Base-by-base conservation (phyloP, 495 filamentous ascomycete genomes). In the Emericellopsis terricola region DNA sequence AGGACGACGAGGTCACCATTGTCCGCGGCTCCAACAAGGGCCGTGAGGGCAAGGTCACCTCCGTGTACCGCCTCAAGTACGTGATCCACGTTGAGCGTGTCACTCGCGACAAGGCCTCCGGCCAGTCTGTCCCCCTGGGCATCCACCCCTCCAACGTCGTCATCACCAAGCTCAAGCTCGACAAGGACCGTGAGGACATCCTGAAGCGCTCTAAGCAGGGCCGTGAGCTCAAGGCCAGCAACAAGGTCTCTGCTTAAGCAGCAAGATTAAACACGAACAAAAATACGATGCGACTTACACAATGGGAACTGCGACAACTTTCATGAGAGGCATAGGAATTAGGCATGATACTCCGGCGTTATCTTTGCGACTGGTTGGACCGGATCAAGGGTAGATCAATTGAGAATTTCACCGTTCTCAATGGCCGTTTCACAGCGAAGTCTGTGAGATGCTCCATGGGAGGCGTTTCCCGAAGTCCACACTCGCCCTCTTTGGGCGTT, bases 21-120 rank as follows among this genome's bases (percentile, higher is more conserved):
- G 71, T 79, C 47, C 84, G 89, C 37, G 89, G 89, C 46, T 58
- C 59, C 59, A 74, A 89, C 66, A 94, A 94, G 71, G 87, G 85
- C 57, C 81, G 83, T 47, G 85, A 93, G 62, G 86, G 86, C 65
- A 86, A 91, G 65, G 69, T 97, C 63, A 84, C 73, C 50, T 76
- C 75, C 48, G 84, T 94, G 55, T 96, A 99, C 80, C 87, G 89
- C 62, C 80, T 93, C 49, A 94, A 94, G 68, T 97, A 81, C 64
- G 66, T 78, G 53, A 71, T 94, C 56, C 83, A 93, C 67, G 60
- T 92, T 56, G 84, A 94, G 74, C 78, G 83, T 44, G 72, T 97
- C 50, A 70, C 71, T 55, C 78, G 82, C 53, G 89, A 97, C 60
- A 96, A 96, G 75, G 75, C 71, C 53, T 86, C 81, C 57, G 85